Evolutionary conservation across 257 asterid genomes (phyloP).

Genomic region (Hygrophila difformis): DNA sequence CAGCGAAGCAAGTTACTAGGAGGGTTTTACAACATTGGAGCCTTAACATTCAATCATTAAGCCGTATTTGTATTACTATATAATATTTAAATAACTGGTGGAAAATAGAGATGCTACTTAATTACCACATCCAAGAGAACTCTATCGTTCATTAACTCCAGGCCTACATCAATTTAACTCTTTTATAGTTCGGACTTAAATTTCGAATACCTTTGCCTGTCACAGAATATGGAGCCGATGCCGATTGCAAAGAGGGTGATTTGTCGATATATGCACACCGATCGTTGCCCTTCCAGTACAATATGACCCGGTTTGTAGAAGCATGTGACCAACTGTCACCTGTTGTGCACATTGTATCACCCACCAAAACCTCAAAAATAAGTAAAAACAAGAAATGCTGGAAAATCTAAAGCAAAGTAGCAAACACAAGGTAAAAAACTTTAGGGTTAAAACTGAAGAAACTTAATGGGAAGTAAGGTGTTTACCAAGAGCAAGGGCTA

Average conservation of each 20-base stretch:
- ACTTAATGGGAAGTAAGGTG: conserved; percentile 1
- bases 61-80: too few relatives aligned
- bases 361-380: neutral
- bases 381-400: neutral
- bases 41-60: too few relatives aligned
- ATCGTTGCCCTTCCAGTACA: conserved; percentile 82
- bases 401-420: neutral
- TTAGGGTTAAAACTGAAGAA: too few relatives aligned
- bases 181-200: conserved; percentile 55
- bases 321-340: conserved; percentile 99
- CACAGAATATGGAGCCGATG: conserved; percentile 76
- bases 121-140: conserved; percentile 7
- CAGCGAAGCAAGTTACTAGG: neutral
- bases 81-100: too few relatives aligned
- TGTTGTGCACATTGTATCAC: conserved; percentile 22
- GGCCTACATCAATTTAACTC: conserved; percentile 59
- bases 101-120: too few relatives aligned
- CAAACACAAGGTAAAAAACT: neutral
- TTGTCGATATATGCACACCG: conserved; percentile 77
- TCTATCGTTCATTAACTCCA: conserved; percentile 5
- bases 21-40: too few relatives aligned
- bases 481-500: conserved; percentile 92
- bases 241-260: conserved; percentile 76
- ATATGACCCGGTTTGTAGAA: conserved; percentile 76
- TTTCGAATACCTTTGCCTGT: conserved; percentile 74